phyloP scores from a whole-genome alignment of 768 basidiomycete species.

The Tricholoma hemisulphureum region DNA sequence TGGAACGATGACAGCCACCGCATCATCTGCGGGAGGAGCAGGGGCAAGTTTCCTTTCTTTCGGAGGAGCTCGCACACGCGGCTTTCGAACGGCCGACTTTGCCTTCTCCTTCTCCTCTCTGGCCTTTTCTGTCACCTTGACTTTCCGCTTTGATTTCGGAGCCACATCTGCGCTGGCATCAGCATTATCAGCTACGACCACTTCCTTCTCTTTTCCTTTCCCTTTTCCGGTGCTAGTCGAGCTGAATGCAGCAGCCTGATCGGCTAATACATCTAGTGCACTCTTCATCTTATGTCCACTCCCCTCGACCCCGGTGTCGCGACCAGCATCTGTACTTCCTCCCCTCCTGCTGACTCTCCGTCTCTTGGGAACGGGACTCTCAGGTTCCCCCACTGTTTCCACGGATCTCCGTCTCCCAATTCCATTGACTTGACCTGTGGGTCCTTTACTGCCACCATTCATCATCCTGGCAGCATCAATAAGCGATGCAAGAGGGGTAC shows the following conservation, averaged over 20 bases:
- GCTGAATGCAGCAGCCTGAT: conserved; percentile 61
- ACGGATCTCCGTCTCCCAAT: conserved; percentile 25
- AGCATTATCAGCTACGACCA: conserved; percentile 1
- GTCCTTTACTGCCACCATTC: conserved; percentile 35
- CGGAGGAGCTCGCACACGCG: conserved; percentile 4
- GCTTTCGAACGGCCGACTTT: conserved; percentile 10
- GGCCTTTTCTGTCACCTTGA: conserved; percentile 13
- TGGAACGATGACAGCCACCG: not conserved
- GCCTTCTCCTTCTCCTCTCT: conserved; percentile 20
- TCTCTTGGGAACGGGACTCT: conserved; percentile 35
- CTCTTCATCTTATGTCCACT: conserved; percentile 36
- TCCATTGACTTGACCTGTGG: conserved; percentile 22
- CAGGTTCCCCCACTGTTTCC: conserved; percentile 28
- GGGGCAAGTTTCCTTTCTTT: conserved; percentile 4
- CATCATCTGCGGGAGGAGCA: not conserved
- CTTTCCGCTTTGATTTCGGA: conserved; percentile 4
- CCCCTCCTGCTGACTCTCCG: conserved; percentile 24
- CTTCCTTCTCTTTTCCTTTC: conserved; percentile 14
- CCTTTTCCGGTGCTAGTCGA: conserved; percentile 27
- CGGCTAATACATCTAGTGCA: conserved; percentile 71
- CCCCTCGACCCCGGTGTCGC: conserved; percentile 2
- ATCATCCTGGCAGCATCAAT: conserved; percentile 57
- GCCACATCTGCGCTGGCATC: conserved; percentile 1
- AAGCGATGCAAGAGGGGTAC: conserved; percentile 56
- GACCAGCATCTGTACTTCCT: not conserved